Conservation (phyloP, 768 basidiomycete genomes). For the Pleurotus eryngii region DNA sequence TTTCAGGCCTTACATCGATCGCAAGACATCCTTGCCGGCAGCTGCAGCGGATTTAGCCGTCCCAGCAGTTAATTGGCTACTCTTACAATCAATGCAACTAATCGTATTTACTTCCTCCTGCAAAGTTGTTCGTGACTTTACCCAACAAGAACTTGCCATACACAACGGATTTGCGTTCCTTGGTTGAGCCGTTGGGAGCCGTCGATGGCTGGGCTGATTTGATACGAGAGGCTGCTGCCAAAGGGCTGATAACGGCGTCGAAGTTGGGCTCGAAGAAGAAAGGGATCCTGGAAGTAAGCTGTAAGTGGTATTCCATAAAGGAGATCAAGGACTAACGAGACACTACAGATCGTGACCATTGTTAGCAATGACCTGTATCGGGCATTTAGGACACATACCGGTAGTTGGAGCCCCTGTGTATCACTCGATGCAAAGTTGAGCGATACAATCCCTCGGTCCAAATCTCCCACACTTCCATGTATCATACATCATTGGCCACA, state of each 20-base stretch:
- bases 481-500: no score
- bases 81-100: not conserved
- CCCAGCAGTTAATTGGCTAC: no score
- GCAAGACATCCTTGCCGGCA: no score
- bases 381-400: no score
- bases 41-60: no score
- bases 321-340: no score
- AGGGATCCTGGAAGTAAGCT: slow-evolving; percentile 53
- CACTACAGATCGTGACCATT: slow-evolving; percentile 18
- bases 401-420: slow-evolving; percentile 69
- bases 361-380: no score
- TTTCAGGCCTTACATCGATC: no score
- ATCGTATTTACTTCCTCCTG: slow-evolving; percentile 36
- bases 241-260: slow-evolving; percentile 61
- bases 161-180: slow-evolving; percentile 44
- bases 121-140: slow-evolving; percentile 78
- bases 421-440: slow-evolving; percentile 86
- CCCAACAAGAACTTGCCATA: slow-evolving; percentile 78
- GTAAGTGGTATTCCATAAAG: no score
- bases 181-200: slow-evolving; percentile 12
- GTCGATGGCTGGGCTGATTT: slow-evolving; percentile 19
- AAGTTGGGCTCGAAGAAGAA: slow-evolving; percentile 96
- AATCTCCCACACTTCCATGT: slow-evolving; percentile 76
- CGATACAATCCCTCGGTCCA: slow-evolving; percentile 88
- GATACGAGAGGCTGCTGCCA: slow-evolving; percentile 55